Percentiles rank a stretch among this genome's conserved stretches.
These are phyloP conservation scores for Phytophthora aleatoria DNA, from an alignment of 352 stramenopile genomes.

Conservation along the genomic window DNA sequence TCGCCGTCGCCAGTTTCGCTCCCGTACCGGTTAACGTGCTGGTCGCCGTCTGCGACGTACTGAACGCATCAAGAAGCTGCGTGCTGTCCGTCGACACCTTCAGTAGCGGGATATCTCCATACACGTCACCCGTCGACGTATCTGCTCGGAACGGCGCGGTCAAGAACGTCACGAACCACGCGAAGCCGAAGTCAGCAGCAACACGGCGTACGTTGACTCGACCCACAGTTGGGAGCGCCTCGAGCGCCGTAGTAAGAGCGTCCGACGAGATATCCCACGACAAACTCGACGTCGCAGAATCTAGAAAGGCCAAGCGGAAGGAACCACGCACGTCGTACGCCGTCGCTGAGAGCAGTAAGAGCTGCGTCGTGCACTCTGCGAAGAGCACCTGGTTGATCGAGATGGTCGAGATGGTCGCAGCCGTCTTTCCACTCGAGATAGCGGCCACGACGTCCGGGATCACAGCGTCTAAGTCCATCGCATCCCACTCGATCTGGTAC, in stretches of 20 bases:
- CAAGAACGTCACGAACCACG: constrained; percentile 85
- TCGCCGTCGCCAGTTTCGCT: constrained; percentile 72
- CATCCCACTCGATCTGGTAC: constrained; percentile 95
- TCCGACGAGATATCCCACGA: constrained; percentile 78
- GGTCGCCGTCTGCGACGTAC: constrained; percentile 39
- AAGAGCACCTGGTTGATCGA: constrained; percentile 80
- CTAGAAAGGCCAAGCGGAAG: constrained; percentile 86
- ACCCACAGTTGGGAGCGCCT: constrained; percentile 86
- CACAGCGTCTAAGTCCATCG: constrained; percentile 79
- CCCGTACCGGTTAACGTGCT: constrained; percentile 77
- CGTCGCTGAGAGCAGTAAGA: constrained; percentile 81
- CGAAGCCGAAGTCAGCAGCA: constrained; percentile 75
- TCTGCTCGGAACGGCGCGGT: constrained; percentile 49
- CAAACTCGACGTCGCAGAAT: constrained; percentile 70
- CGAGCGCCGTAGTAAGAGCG: constrained; percentile 76
- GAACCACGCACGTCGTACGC: constrained; percentile 84
- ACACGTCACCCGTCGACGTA: constrained; percentile 33
- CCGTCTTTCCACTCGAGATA: constrained; percentile 5
- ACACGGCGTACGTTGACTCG: constrained; percentile 73
- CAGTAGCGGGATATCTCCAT: constrained; percentile 62
- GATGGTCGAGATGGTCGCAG: constrained; percentile 20
- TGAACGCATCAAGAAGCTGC: constrained; percentile 63
- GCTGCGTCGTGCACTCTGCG: constrained; percentile 84
- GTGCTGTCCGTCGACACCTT: constrained; percentile 73
- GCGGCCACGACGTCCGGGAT: constrained; percentile 23